Percentiles rank a stretch among this genome's conserved stretches.
Conservation (phyloP, 306 rosid genomes). For the Gynostemma pentaphyllum region DNA sequence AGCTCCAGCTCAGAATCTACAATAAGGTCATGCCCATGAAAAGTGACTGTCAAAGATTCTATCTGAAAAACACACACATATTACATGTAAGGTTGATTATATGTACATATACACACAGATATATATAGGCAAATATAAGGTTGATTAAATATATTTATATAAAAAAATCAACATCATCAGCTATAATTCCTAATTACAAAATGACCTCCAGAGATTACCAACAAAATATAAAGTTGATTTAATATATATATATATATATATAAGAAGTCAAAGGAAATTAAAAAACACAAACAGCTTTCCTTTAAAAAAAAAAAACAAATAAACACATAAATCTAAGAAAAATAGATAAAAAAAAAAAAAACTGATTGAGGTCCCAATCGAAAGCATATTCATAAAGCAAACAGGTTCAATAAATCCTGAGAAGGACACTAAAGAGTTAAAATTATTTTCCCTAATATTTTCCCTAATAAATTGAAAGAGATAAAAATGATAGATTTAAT, state of each 20-base stretch:
- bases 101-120: no score
- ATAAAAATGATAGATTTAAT: neutral
- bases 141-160: no score
- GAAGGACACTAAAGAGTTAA: neutral
- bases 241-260: neutral
- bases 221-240: neutral
- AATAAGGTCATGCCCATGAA: conserved; percentile 89
- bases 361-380: neutral
- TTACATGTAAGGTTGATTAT: no score
- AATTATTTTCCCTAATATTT: neutral
- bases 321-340: no score
- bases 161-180: neutral
- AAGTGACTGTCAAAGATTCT: conserved; percentile 87
- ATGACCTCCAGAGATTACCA: neutral
- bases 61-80: conserved; percentile 41
- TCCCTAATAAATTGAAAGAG: neutral
- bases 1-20: conserved; percentile 95
- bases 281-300: neutral
- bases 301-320: neutral
- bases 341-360: neutral
- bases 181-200: neutral
- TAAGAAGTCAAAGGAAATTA: neutral
- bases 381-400: neutral
- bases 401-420: neutral
- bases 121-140: no score